These are phyloP conservation scores for Aspergillus indologenus DNA, from an alignment of 495 filamentous ascomycete species.

Conservation along the genomic window DNA sequence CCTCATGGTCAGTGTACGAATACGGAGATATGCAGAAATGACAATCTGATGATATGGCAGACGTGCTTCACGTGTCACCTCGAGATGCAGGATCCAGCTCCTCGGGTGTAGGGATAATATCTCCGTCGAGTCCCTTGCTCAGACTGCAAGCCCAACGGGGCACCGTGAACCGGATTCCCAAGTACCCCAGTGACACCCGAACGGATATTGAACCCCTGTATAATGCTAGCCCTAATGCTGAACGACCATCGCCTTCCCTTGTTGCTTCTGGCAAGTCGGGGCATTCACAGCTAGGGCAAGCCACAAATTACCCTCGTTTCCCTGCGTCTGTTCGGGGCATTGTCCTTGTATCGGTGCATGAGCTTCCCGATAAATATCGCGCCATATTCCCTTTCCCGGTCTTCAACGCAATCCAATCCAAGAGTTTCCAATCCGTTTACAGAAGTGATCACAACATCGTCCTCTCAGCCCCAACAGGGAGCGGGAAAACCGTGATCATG, in stretches of 20 bases:
- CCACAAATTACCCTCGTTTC: constrained; percentile 25
- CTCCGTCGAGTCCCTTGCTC: constrained; percentile 32
- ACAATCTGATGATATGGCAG: constrained; percentile 3
- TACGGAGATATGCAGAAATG: not conserved
- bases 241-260: not conserved
- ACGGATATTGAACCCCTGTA: constrained; percentile 1
- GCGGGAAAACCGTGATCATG: constrained; percentile 88
- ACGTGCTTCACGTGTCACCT: constrained; percentile 22
- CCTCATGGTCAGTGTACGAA: constrained; percentile 28
- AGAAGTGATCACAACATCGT: constrained; percentile 78
- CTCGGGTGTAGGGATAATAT: constrained; percentile 21
- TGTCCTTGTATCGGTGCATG: constrained; percentile 65
- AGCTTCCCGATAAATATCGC: constrained; percentile 74
- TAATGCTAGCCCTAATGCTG: not conserved
- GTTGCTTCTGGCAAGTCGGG: not conserved
- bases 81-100: constrained; percentile 28
- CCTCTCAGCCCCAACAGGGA: constrained; percentile 85
- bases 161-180: not conserved
- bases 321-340: constrained; percentile 60
- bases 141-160: constrained; percentile 19
- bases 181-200: not conserved
- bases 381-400: constrained; percentile 74
- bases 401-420: constrained; percentile 92
- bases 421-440: constrained; percentile 74
- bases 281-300: not conserved